Evolutionary conservation across 371 early-diverging fungal genomes (phyloP).

Genomic region (Thermomucor indicae-seudaticae): DNA sequence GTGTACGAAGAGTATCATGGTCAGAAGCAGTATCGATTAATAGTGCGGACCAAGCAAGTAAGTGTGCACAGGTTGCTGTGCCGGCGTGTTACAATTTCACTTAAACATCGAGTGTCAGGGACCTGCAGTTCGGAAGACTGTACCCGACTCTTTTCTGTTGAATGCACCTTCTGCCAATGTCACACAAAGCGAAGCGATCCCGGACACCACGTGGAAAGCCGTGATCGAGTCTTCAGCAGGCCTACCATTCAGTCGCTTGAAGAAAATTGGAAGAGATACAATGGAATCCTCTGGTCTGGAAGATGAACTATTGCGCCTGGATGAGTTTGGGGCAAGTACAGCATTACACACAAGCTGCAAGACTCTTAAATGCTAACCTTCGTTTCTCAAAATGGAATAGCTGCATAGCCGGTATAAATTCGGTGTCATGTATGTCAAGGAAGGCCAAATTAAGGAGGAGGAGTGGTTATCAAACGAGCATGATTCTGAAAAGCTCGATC

Average conservation of each 20-base stretch:
- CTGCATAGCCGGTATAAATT: conserved; percentile 74
- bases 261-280: conserved; percentile 21
- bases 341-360: neutral
- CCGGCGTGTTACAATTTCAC: neutral
- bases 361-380: conserved; percentile 34
- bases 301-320: conserved; percentile 45
- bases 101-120: conserved; percentile 3
- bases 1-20: conserved; percentile 12
- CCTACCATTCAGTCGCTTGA: conserved; percentile 20
- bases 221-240: conserved; percentile 12
- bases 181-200: conserved; percentile 2
- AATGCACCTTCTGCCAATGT: conserved; percentile 10
- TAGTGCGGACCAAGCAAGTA: conserved; percentile 35
- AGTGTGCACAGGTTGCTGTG: neutral
- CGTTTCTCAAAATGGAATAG: too few species aligned
- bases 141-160: conserved; percentile 23
- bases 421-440: conserved; percentile 65
- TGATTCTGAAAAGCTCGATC: conserved; percentile 54
- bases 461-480: conserved; percentile 71
- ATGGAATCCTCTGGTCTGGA: conserved; percentile 55
- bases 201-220: conserved; percentile 19
- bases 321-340: conserved; percentile 43
- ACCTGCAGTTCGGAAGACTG: conserved; percentile 13
- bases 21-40: conserved; percentile 24
- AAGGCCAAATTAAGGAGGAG: conserved; percentile 72